Conservation (phyloP, 2,329 filamentous ascomycete species). For the Fusarium dlaminii region DNA sequence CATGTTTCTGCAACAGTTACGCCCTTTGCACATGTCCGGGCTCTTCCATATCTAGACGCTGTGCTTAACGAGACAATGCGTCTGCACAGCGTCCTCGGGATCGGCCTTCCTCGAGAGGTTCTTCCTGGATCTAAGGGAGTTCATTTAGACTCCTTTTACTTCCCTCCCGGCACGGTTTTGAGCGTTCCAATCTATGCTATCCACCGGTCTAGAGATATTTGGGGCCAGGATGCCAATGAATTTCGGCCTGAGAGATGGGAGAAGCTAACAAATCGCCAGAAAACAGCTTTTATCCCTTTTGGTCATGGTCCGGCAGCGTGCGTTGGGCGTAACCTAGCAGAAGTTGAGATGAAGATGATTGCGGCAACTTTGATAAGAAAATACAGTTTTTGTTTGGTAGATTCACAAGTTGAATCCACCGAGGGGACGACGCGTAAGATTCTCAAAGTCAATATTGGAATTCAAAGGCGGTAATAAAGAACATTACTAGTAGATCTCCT, state of each 20-base stretch:
- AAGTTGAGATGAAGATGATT: background rate
- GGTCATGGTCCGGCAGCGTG: background rate
- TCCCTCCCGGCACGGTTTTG: background rate
- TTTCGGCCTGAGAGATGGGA: conserved; percentile 6
- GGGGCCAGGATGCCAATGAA: background rate
- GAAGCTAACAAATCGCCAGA: background rate
- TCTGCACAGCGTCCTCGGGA: background rate
- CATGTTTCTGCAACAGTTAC: background rate
- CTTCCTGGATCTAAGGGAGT: background rate
- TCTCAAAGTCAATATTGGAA: background rate
- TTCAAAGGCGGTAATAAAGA: background rate
- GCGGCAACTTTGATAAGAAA: background rate
- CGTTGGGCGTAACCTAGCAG: background rate
- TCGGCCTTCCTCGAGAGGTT: background rate
- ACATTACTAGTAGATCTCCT: fast-evolving
- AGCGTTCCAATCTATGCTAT: background rate
- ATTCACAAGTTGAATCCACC: fast-evolving
- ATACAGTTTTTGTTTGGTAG: fast-evolving
- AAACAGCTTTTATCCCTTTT: background rate
- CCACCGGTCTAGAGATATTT: background rate
- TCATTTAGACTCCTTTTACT: background rate
- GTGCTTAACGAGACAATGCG: background rate
- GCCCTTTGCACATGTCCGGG: background rate
- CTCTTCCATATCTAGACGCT: background rate
- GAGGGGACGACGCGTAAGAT: background rate